Base-by-base conservation (phyloP, 768 basidiomycete species). In the Leccinum uliginosum region DNA sequence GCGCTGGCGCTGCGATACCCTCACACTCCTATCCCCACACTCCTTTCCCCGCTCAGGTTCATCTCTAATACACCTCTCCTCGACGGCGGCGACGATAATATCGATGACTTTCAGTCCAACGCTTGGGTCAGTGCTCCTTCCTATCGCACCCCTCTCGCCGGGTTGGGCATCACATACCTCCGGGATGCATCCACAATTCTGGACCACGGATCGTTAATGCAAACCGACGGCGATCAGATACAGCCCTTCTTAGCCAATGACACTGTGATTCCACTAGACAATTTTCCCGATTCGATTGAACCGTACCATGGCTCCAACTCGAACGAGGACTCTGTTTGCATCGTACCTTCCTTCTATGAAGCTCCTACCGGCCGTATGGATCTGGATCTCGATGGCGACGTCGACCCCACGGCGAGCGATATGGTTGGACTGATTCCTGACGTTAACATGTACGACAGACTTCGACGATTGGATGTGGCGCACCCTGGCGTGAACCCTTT, bases 401-500 rank as follows among this genome's bases (percentile, higher is more conserved):
- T 49, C 11, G 50, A 69, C 49, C 29, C 57, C 23, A 26, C 40
- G 30, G n/a, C 60, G 48, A 40, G 50, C 44, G 50, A 61, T 35
- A 21, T 48, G 7, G 50, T 71, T 45, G 70, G 70, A 30, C 59
- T 71, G 6, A 65, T 73, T 3, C 70, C 71, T 56, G 70, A 71
- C 48, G 59, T 75, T 24, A 77, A 77, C 44, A 71, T 74, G 70
- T 73, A 71, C 55, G 64, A 71, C 23, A 52, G 44, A 6, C 59
- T 65, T 47, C 55, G 63, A 24, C 53, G 58, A 17, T 56, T 55
- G 26, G 61, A 65, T 8, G 32, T 57, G 4, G 62, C 62, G 29
- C 55, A 58, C 38, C 43, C 59, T 6, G 69, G 75, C 27, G 67
- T 81, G 50, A 73, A 80, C 61, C 79, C 80, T 21, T 58, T 73